Evolutionary conservation across 2,329 filamentous ascomycete genomes (phyloP).

Genomic region (Basipetospora chlamydospora): DNA sequence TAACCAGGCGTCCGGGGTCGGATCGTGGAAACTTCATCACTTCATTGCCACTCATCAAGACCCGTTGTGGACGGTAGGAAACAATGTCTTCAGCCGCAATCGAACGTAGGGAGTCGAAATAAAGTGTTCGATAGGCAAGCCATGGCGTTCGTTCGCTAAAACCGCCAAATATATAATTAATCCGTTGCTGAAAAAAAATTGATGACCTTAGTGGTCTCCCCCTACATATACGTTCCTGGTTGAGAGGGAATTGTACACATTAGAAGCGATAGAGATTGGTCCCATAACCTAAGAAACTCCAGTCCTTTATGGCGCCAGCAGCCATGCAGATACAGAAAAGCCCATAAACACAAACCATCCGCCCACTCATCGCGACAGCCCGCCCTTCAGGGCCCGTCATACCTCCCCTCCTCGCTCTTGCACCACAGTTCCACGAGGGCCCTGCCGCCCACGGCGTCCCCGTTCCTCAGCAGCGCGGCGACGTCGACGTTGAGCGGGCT

Average conservation of each 20-base stretch:
- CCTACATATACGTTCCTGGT: no score
- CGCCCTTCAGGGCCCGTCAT: slow-evolving; percentile 7
- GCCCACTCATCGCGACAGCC: background rate
- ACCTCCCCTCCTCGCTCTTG: slow-evolving; percentile 11
- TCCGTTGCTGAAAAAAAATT: no score
- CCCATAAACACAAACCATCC: background rate
- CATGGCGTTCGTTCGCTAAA: no score
- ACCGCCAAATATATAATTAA: no score
- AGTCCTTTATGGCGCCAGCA: background rate
- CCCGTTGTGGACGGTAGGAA: no score
- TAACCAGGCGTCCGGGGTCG: background rate
- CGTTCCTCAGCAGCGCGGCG: slow-evolving; percentile 52
- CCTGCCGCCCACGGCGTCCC: slow-evolving; percentile 54
- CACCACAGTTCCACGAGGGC: slow-evolving; percentile 61
- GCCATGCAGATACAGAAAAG: background rate
- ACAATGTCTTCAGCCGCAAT: no score
- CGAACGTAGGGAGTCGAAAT: no score
- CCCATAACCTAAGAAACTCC: no score
- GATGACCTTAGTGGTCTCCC: no score
- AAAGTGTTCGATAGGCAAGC: no score
- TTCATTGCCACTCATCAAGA: background rate
- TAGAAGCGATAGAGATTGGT: no score
- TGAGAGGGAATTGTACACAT: no score
- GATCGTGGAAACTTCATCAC: background rate
- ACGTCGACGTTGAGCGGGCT: slow-evolving; percentile 69